A percentile compares a stretch with the other conserved stretches of the same genome.
Conservation (phyloP, 805 yeast species). For the Kluyveromyces aestuarii region DNA sequence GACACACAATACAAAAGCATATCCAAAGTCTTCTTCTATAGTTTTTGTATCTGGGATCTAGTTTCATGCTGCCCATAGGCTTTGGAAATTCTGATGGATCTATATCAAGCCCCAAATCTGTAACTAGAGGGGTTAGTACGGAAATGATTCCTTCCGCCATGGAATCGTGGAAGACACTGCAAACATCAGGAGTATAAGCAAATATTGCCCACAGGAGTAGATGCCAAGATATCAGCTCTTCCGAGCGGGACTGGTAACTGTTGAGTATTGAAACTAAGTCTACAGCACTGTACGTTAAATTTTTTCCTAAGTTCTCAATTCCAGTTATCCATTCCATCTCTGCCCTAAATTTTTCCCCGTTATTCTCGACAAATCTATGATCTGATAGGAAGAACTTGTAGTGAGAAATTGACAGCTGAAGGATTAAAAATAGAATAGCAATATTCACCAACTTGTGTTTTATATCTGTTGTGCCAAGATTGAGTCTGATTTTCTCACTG, state of each 20-base stretch:
- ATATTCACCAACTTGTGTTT: neutral
- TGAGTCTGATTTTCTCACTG: neutral
- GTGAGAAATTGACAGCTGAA: constrained; percentile 1
- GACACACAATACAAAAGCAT: neutral
- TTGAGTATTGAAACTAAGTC: constrained; percentile 1
- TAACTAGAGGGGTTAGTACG: constrained; percentile 19
- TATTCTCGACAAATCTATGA: neutral
- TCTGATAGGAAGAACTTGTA: neutral
- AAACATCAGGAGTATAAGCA: neutral
- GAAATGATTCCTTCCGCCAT: constrained; percentile 24
- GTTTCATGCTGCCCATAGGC: constrained; percentile 8
- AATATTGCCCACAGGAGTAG: neutral
- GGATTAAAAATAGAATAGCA: neutral
- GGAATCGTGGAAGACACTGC: neutral
- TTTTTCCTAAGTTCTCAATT: neutral
- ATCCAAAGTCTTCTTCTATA: constrained; percentile 4
- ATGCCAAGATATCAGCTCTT: neutral
- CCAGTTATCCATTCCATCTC: constrained; percentile 1
- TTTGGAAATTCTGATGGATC: constrained; percentile 25
- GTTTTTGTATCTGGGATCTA: neutral
- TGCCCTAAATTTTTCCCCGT: neutral
- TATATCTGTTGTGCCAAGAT: neutral
- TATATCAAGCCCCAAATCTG: constrained; percentile 25
- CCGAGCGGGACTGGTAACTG: constrained; percentile 1
- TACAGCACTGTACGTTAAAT: neutral